These are phyloP conservation scores for Knoxia roxburghii DNA, from an alignment of 257 asterid genomes.

Conservation along the genomic window DNA sequence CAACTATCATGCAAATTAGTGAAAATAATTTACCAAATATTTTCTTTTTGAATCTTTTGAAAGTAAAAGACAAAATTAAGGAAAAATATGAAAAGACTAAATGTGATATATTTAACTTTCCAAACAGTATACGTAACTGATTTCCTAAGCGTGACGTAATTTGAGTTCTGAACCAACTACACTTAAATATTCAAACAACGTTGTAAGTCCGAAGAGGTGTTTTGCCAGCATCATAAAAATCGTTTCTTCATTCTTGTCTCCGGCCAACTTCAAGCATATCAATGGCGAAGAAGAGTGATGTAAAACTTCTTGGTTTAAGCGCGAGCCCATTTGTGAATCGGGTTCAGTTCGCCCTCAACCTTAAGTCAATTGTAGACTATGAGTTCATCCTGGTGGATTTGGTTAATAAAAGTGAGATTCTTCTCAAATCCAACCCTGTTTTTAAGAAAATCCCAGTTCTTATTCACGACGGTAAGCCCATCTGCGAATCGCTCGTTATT, in stretches of 20 bases:
- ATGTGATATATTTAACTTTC: too few species aligned
- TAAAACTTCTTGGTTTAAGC: slow-evolving; percentile 16
- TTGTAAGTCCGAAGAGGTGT: too few species aligned
- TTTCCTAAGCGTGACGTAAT: too few species aligned
- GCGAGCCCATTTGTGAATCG: slow-evolving; percentile 23
- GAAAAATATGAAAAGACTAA: too few species aligned
- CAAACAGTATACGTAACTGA: too few species aligned
- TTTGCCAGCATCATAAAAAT: background rate
- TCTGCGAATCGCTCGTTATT: slow-evolving; percentile 29
- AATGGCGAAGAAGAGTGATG: slow-evolving; percentile 8
- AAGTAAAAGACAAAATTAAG: too few species aligned
- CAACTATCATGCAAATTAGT: too few species aligned
- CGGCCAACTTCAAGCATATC: background rate
- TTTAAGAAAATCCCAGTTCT: slow-evolving; percentile 33
- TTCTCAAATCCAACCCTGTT: slow-evolving; percentile 33
- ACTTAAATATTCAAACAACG: too few species aligned
- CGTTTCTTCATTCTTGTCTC: background rate
- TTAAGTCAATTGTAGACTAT: slow-evolving; percentile 20
- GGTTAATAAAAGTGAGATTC: slow-evolving; percentile 28
- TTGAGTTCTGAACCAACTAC: too few species aligned
- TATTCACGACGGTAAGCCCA: slow-evolving; percentile 23
- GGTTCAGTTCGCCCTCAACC: slow-evolving; percentile 31
- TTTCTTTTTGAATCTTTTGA: too few species aligned
- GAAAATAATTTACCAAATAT: too few species aligned
- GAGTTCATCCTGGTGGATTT: slow-evolving; percentile 17